Conservation (phyloP, 2,329 filamentous ascomycete species). For the Sarocladium kiliense region DNA sequence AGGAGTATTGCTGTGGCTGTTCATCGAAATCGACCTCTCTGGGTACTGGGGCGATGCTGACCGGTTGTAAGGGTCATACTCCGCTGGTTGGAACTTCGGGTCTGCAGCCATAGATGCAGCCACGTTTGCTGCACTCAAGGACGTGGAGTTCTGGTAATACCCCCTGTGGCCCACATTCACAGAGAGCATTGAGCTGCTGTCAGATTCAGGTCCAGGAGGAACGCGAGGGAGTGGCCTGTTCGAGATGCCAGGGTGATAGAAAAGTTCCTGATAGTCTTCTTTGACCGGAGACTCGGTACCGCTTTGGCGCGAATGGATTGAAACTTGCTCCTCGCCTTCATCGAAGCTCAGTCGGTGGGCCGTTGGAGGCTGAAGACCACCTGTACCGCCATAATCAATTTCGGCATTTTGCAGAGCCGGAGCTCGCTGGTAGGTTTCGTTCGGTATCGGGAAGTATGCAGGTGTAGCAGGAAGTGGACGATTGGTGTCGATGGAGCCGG, state of each 20-base stretch:
- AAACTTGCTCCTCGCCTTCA: slow-evolving; percentile 76
- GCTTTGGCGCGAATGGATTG: slow-evolving; percentile 49
- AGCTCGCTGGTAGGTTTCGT: slow-evolving; percentile 23
- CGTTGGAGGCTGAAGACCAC: slow-evolving; percentile 73
- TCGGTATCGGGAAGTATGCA: slow-evolving; percentile 24
- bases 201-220: slow-evolving; percentile 56
- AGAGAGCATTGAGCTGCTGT: slow-evolving; percentile 49
- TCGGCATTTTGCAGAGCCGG: slow-evolving; percentile 55
- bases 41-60: slow-evolving; percentile 33
- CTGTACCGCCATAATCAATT: slow-evolving; percentile 86
- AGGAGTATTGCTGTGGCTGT: slow-evolving; percentile 75
- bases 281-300: slow-evolving; percentile 61
- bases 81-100: slow-evolving; percentile 14
- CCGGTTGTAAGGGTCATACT: slow-evolving; percentile 16
- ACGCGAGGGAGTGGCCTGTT: slow-evolving; percentile 59
- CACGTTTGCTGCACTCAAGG: slow-evolving; percentile 16
- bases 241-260: slow-evolving; percentile 82
- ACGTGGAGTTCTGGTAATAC: slow-evolving; percentile 43
- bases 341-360: slow-evolving; percentile 80
- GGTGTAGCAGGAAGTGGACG: slow-evolving; percentile 44
- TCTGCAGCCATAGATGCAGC: slow-evolving; percentile 32
- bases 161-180: slow-evolving; percentile 31
- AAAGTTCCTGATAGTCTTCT: slow-evolving; percentile 82
- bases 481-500: slow-evolving; percentile 33
- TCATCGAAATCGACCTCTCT: slow-evolving; percentile 75